phyloP scores from a whole-genome alignment of 495 filamentous ascomycete genomes.

The Aspergillus heteromorphus region DNA sequence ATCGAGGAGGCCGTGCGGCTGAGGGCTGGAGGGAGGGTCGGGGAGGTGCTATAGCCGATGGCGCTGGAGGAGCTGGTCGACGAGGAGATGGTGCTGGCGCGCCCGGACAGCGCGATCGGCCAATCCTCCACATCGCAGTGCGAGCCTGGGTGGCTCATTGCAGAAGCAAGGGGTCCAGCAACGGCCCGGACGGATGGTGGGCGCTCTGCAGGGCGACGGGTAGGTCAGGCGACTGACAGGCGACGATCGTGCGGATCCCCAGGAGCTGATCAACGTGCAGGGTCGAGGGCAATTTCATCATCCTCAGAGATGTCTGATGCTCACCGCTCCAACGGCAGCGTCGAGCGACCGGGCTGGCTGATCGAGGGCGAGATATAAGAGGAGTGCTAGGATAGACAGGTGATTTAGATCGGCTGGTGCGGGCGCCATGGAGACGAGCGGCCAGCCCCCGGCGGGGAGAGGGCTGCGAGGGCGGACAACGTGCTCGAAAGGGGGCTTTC shows the following conservation, averaged over 20 bases:
- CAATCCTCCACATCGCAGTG: constrained; percentile 31
- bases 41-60: constrained; percentile 30
- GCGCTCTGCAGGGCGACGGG: not conserved
- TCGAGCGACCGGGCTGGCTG: not conserved
- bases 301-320: too few species aligned
- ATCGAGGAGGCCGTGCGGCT: constrained; percentile 30
- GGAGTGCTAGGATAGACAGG: not conserved
- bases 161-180: constrained; percentile 6
- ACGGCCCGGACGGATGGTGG: not conserved
- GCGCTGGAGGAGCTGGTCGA: constrained; percentile 38
- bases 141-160: constrained; percentile 24
- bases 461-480: not conserved
- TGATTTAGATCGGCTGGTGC: not conserved
- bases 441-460: not conserved
- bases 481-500: not conserved
- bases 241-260: constrained; percentile 20
- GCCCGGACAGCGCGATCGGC: constrained; percentile 28
- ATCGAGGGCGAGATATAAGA: not conserved
- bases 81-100: constrained; percentile 33
- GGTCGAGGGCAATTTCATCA: constrained; percentile 3
- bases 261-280: constrained; percentile 15
- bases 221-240: not conserved
- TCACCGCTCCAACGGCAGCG: too few species aligned
- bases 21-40: constrained; percentile 12
- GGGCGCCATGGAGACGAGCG: not conserved